Evolutionary conservation across 1,139 yeast genomes (phyloP).

Genomic region (Ogataea hybrid): DNA sequence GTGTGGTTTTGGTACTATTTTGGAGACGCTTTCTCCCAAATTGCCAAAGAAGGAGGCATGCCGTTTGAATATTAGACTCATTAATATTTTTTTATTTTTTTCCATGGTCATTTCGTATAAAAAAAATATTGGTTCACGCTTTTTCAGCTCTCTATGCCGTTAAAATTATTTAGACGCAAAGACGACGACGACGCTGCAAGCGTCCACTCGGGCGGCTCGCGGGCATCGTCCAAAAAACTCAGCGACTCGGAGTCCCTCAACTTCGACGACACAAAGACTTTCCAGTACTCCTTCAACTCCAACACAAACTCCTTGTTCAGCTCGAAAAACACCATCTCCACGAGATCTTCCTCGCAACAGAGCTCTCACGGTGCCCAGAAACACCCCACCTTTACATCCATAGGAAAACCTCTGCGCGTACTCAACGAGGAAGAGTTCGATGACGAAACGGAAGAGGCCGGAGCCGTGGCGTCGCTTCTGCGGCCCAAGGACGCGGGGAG

Average conservation of each 20-base stretch:
- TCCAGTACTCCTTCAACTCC: conserved; percentile 33
- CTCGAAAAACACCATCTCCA: conserved; percentile 29
- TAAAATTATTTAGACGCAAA: conserved; percentile 7
- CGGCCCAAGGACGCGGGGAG: no score
- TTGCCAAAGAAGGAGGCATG: conserved; percentile 28
- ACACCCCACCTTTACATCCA: conserved; percentile 25
- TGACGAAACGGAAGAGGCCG: conserved; percentile 18
- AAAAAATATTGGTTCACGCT: neutral
- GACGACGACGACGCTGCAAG: conserved; percentile 5
- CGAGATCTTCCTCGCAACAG: conserved; percentile 28
- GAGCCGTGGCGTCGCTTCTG: conserved; percentile 3
- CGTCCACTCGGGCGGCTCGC: conserved; percentile 1
- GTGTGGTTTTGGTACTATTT: conserved; percentile 34
- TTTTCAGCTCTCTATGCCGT: neutral
- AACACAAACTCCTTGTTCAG: conserved; percentile 34
- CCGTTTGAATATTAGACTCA: conserved; percentile 7
- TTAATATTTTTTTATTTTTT: neutral
- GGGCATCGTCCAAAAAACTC: neutral
- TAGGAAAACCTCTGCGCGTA: conserved; percentile 44
- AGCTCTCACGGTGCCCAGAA: conserved; percentile 17
- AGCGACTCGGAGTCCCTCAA: neutral
- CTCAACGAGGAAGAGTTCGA: conserved; percentile 35
- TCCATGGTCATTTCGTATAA: neutral
- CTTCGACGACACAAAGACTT: conserved; percentile 22
- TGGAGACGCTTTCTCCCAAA: conserved; percentile 30